Base-by-base conservation (phyloP, 2,329 filamentous ascomycete genomes). In the Chaetomium sp. region DNA sequence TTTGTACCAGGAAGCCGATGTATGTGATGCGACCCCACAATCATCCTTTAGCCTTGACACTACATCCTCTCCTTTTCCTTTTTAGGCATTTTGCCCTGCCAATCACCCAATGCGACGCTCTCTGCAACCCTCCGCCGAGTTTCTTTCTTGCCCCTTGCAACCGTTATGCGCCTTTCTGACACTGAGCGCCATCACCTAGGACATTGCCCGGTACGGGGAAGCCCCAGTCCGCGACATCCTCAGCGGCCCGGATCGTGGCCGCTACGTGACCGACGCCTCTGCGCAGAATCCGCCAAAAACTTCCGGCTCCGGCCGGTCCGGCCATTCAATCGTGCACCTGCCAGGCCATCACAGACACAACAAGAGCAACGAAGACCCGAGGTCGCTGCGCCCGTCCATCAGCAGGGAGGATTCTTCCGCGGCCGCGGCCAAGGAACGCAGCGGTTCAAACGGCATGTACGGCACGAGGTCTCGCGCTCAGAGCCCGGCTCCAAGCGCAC, bases 1-100 rank as follows among this genome's bases (percentile, higher is more conserved):
- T 84, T 84, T 96, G 67, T 98, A 95, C 75, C 95, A 98, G 78
- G 92, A 95, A 75, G 85, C 85, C 70, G 86, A 91, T 80, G 89
- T 91, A 77, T 81, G 87, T 83, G 38, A 55, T 65, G 21, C 47
- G 58, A 62, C 65, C 62, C 64, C 64, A 63, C 68, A 68, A 55
- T 27, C 49, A 29, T 29, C 35, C 27, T 60, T 56, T 64, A 27
- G 57, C 42, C 45, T 60, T 70, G 50, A 58, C 53, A 65, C 57
- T 42, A 45, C 54, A 55, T 64, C 62, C 64, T 64, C 64, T 67
- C 67, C 67, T 60, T 73, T 73, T 70, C 70, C 67, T 70, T 38
- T 67, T 63, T 65, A 33, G 57, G 47, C 60, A 62, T 64, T 58
- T 65, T 57, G 7, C 47, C 38, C 29, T 57, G 23, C 49, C 27